phyloP scores from a whole-genome alignment of 345 rosid genomes.

The Hirschfeldia incana region DNA sequence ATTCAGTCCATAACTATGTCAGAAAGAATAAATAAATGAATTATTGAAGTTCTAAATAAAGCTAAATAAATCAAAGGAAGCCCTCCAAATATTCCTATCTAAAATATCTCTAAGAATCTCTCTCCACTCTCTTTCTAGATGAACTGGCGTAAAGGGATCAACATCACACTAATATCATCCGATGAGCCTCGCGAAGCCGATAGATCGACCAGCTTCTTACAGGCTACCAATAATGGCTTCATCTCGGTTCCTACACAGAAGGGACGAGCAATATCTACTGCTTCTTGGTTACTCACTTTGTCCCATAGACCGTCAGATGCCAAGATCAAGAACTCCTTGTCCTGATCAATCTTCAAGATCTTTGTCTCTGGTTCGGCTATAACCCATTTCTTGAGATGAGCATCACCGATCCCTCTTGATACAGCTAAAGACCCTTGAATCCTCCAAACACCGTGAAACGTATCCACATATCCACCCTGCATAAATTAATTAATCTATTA shows the following conservation, averaged over 20 bases:
- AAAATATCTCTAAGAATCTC: background rate
- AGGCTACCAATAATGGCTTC: slow-evolving; percentile 53
- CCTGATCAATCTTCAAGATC: slow-evolving; percentile 43
- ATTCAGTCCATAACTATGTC: slow-evolving; percentile 13
- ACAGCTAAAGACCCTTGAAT: slow-evolving; percentile 82
- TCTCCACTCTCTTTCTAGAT: slow-evolving; percentile 21
- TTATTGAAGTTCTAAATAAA: slow-evolving; percentile 11
- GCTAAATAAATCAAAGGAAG: background rate
- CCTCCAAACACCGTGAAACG: slow-evolving; percentile 73
- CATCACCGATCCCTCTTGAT: slow-evolving; percentile 86
- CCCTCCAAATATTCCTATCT: slow-evolving; percentile 16
- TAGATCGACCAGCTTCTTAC: slow-evolving; percentile 67
- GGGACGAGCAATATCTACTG: slow-evolving; percentile 68
- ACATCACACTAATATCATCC: slow-evolving; percentile 76
- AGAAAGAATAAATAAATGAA: slow-evolving; percentile 36
- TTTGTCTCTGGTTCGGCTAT: slow-evolving; percentile 78
- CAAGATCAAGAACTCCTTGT: slow-evolving; percentile 78
- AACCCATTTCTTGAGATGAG: slow-evolving; percentile 72
- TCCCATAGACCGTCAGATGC: slow-evolving; percentile 96
- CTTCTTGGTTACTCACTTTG: slow-evolving; percentile 83
- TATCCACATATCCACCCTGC: slow-evolving; percentile 87
- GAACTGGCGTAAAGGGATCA: slow-evolving; percentile 51
- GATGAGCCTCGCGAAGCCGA: slow-evolving; percentile 65
- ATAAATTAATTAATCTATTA: background rate
- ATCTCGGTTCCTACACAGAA: slow-evolving; percentile 45